These are phyloP conservation scores for Choanephora cucurbitarum DNA, from an alignment of 371 early-diverging fungal genomes.

Conservation along the genomic window DNA sequence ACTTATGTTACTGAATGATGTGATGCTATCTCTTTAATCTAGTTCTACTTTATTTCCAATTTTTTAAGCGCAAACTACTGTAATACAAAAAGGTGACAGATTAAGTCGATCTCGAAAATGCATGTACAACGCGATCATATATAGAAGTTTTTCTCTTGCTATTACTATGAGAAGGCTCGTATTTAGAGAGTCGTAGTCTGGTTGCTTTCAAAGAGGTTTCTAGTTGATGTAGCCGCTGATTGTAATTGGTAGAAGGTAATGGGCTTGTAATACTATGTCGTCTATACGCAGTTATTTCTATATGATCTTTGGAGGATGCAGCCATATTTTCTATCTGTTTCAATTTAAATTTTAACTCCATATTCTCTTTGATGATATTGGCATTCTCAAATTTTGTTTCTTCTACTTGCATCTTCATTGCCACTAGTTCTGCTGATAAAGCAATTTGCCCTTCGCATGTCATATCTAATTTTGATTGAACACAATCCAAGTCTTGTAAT, in stretches of 20 bases:
- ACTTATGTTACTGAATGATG: too few species aligned
- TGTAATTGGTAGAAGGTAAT: neutral
- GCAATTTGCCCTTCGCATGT: constrained; percentile 50
- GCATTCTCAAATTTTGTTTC: constrained; percentile 26
- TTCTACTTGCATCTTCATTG: constrained; percentile 37
- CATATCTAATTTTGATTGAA: constrained; percentile 38
- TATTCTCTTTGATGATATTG: constrained; percentile 4
- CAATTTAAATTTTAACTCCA: constrained; percentile 1
- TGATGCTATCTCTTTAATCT: too few species aligned
- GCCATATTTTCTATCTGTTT: neutral
- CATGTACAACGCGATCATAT: constrained; percentile 19
- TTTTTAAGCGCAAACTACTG: too few species aligned
- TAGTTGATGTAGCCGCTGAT: constrained; percentile 1
- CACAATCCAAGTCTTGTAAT: constrained; percentile 28
- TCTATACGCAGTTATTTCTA: neutral
- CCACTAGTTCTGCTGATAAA: constrained; percentile 35
- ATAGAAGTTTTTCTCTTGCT: constrained; percentile 8
- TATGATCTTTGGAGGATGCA: neutral
- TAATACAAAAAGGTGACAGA: neutral
- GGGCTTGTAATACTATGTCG: constrained; percentile 9
- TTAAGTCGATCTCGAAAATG: neutral
- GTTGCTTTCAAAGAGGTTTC: constrained; percentile 4
- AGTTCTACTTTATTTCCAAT: too few species aligned
- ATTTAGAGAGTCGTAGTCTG: constrained; percentile 1
- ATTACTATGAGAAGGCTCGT: neutral